These are phyloP conservation scores for Annulohypoxylon moriforme DNA, from an alignment of 495 filamentous ascomycete species.

Conservation along the genomic window DNA sequence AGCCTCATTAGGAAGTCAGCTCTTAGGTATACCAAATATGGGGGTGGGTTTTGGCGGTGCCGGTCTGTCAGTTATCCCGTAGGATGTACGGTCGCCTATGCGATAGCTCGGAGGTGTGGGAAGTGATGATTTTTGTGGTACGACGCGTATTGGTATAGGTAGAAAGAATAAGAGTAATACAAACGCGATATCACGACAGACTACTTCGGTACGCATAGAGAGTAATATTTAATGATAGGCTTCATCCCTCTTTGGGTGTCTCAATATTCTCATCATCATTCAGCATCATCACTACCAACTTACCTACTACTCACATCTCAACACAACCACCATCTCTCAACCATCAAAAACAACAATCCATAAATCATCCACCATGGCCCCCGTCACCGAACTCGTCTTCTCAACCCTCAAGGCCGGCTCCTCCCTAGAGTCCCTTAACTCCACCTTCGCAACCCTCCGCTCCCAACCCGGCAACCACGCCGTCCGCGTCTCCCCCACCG, in stretches of 20 bases:
- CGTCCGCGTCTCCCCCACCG: slow-evolving; percentile 11
- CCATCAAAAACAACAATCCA: neutral
- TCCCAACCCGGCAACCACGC: slow-evolving; percentile 8
- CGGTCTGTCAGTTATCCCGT: slow-evolving; percentile 15
- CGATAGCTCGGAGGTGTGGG: slow-evolving; percentile 13
- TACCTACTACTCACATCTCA: neutral
- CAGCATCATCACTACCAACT: neutral
- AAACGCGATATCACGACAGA: neutral
- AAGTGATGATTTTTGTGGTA: neutral
- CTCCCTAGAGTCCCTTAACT: slow-evolving; percentile 6
- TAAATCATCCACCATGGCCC: slow-evolving; percentile 26
- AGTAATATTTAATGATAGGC: slow-evolving; percentile 11
- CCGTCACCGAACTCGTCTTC: slow-evolving; percentile 30
- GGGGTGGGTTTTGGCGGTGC: neutral
- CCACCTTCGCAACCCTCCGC: slow-evolving; percentile 4
- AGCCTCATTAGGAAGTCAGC: slow-evolving; percentile 18
- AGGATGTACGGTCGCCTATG: neutral
- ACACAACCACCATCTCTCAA: neutral
- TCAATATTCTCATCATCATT: slow-evolving; percentile 1
- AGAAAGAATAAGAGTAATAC: neutral
- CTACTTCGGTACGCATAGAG: neutral
- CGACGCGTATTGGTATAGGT: neutral
- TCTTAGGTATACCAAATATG: neutral
- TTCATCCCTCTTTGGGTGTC: neutral
- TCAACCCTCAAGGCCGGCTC: slow-evolving; percentile 13